Evolutionary conservation across 1,284 basidiomycete genomes (phyloP).

Genomic region (Entoloma clypeatum): DNA sequence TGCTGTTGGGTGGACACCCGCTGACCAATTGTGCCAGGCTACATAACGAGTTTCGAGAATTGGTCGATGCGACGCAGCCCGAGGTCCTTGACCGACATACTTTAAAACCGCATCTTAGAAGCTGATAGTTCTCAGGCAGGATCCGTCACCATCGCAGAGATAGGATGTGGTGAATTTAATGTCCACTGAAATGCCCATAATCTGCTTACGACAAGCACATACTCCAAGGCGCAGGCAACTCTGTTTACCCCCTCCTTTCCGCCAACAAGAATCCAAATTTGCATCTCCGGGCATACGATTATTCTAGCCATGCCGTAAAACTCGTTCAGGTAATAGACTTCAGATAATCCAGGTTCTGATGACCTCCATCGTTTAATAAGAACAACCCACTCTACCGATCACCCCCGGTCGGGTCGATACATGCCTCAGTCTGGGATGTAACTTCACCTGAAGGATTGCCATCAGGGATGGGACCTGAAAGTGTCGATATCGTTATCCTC

Average conservation of each 20-base stretch:
- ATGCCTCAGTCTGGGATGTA: constrained; percentile 90
- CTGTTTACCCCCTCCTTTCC: constrained; percentile 85
- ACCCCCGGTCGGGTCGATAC: constrained; percentile 68
- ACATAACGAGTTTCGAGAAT: constrained; percentile 88
- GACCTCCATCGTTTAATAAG: constrained; percentile 20
- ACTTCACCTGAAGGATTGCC: constrained; percentile 64
- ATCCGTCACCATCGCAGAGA: constrained; percentile 69
- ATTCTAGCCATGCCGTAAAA: constrained; percentile 84
- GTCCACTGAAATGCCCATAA: neutral
- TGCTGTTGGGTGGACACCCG: constrained; percentile 1
- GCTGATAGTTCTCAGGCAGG: constrained; percentile 57
- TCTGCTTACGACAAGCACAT: constrained; percentile 2
- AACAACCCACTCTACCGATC: constrained; percentile 68
- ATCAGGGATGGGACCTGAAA: constrained; percentile 55
- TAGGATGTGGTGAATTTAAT: constrained; percentile 70
- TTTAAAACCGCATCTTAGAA: constrained; percentile 4
- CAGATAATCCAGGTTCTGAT: neutral
- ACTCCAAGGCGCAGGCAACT: constrained; percentile 78
- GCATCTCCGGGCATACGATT: constrained; percentile 81
- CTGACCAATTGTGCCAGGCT: constrained; percentile 48
- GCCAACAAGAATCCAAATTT: constrained; percentile 83
- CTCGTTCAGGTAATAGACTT: constrained; percentile 70
- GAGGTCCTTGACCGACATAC: constrained; percentile 49
- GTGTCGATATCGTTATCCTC: constrained; percentile 86
- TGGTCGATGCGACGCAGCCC: constrained; percentile 64